phyloP scores from a whole-genome alignment of 768 basidiomycete genomes.

The Trametes cubensis region DNA sequence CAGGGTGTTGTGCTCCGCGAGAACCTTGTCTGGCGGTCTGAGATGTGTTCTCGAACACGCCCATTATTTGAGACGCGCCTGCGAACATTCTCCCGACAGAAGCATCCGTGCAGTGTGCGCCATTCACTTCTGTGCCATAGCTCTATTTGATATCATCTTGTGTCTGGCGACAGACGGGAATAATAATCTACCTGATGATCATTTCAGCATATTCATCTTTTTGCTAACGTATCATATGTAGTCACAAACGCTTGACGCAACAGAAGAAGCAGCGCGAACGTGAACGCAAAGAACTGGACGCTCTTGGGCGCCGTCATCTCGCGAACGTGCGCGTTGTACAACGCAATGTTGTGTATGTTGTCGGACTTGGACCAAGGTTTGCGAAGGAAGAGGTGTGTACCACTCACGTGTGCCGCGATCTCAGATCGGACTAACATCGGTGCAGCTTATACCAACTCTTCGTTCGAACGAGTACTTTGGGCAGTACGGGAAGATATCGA shows the following conservation, averaged over 20 bases:
- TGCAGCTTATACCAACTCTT: conserved; percentile 83
- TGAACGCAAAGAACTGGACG: conserved; percentile 92
- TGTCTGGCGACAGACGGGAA: no score
- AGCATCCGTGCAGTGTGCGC: no score
- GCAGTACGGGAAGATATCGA: conserved; percentile 97
- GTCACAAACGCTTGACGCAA: conserved; percentile 92
- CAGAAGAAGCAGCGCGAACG: conserved; percentile 95
- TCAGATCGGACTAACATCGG: conserved; percentile 15
- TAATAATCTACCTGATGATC: background rate
- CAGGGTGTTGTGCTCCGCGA: background rate
- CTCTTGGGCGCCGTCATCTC: conserved; percentile 79
- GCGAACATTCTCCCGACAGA: no score
- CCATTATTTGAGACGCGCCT: no score
- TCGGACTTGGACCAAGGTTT: conserved; percentile 91
- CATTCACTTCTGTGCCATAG: no score
- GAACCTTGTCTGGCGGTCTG: no score
- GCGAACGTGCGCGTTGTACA: conserved; percentile 97
- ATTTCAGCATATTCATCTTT: background rate
- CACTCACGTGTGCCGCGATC: conserved; percentile 2
- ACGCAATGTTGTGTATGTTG: conserved; percentile 93
- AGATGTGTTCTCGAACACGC: no score
- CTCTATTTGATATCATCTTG: no score
- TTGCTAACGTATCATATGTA: conserved; percentile 36
- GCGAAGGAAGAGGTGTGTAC: conserved; percentile 90
- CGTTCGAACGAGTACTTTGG: conserved; percentile 97